Conservation (phyloP, 2,329 filamentous ascomycete species). For the Macrophomina tecta region DNA sequence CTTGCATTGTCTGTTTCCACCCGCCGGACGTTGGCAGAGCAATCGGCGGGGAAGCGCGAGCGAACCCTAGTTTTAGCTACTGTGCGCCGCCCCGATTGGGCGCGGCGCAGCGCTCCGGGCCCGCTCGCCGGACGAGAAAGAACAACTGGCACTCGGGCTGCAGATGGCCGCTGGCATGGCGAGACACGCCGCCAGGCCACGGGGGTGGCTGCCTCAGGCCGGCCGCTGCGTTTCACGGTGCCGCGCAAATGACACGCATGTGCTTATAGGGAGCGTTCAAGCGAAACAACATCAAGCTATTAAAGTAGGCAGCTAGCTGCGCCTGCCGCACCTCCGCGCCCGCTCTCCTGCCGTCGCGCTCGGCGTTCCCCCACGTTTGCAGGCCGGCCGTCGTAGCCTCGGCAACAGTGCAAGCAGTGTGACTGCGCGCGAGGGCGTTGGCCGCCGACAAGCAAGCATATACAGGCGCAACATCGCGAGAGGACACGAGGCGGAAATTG, state of each 20-base stretch:
- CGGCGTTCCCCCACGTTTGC: neutral
- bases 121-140: slow-evolving; percentile 4
- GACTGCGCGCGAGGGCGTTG: no score
- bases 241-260: neutral
- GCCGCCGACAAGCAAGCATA: no score
- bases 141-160: slow-evolving; percentile 17
- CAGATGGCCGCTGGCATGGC: neutral
- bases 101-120: neutral
- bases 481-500: neutral
- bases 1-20: slow-evolving; percentile 6
- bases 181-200: neutral
- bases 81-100: slow-evolving; percentile 15
- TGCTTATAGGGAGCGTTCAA: neutral
- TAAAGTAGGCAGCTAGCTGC: neutral
- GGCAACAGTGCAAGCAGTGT: neutral
- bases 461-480: no score
- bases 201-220: neutral
- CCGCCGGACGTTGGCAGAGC: slow-evolving; percentile 24
- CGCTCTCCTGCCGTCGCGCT: neutral
- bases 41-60: slow-evolving; percentile 25
- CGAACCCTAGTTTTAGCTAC: slow-evolving; percentile 15
- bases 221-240: slow-evolving; percentile 1
- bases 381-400: neutral
- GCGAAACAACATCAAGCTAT: neutral
- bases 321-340: neutral